Evolutionary conservation across 2,329 filamentous ascomycete genomes (phyloP), one percentile per base, ranked within the genome.

Genomic region (Ophiostoma ulmi): DNA sequence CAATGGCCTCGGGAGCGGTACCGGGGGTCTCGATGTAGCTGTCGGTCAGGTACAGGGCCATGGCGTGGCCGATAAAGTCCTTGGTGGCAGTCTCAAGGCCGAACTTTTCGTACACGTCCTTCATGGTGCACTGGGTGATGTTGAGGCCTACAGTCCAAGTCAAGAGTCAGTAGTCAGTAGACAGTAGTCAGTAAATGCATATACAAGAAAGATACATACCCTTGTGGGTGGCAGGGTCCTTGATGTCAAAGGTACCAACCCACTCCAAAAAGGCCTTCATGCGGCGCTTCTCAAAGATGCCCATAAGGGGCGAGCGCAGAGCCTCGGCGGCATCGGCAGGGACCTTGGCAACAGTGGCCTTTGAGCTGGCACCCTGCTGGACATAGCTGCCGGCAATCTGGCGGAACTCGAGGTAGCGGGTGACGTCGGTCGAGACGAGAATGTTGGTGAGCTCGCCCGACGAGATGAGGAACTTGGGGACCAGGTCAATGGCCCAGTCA

Each of bases 401-500:
- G 84, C 91, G 93, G 85, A 97, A 96, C 81, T 96, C 92, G 78
- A 96, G 90, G 81, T 94, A 94, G 81, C 90, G 86, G 77, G 91
- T 93, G 75, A 93, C 91, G 76, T 97, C 93, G 82, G 94, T 98
- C 69, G 94, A 97, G 74, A 97, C 93, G 79, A 99, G 89, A 78
- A 99, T 97, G 83, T 98, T 98, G 80, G 94, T 98, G 79, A 99
- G 86, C 84, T 99, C 94, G 81, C 95, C 95, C 74, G 96, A 97
- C 72, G 94, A 93, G 94, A 99, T 98, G 81, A 99, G 88, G 78
- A 99, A 90, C 87, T 99, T 99, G 76, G 95, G 94, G 67, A 99
- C 94, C 73, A 99, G 87, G 80, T 99, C 96, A 81, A 99, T 96
- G 86, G 97, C 98, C 95, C 95, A 99, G 87, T 98, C 94, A 83